phyloP scores from a whole-genome alignment of 192 early-diverging fungal genomes.

The Dissophora globulifera region DNA sequence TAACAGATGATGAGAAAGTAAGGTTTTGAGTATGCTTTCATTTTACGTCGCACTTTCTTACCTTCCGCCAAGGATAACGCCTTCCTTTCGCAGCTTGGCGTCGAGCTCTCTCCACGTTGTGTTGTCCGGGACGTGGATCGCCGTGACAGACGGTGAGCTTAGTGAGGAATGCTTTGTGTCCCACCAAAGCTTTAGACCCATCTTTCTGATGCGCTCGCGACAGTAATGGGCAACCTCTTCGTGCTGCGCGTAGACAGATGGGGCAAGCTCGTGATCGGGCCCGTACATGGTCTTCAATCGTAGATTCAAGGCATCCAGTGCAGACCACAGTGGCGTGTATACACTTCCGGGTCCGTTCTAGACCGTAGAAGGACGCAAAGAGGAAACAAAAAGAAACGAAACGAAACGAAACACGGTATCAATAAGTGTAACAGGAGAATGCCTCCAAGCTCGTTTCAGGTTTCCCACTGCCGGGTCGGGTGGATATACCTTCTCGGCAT shows the following conservation, averaged over 20 bases:
- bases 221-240: conserved; percentile 36
- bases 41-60: neutral
- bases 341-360: too few relatives aligned
- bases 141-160: conserved; percentile 38
- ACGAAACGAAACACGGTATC: too few relatives aligned
- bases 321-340: conserved; percentile 50
- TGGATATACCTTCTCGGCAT: conserved; percentile 20
- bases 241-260: conserved; percentile 24
- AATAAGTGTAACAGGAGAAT: too few relatives aligned
- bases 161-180: conserved; percentile 11
- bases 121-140: conserved; percentile 34
- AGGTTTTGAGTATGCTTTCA: too few relatives aligned
- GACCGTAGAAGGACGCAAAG: too few relatives aligned
- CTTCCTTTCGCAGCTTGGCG: conserved; percentile 40
- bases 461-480: too few relatives aligned
- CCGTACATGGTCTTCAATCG: conserved; percentile 34
- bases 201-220: conserved; percentile 28
- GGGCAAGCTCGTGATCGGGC: conserved; percentile 1
- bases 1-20: too few relatives aligned
- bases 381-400: too few relatives aligned
- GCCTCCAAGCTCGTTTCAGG: too few relatives aligned
- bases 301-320: conserved; percentile 34
- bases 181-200: conserved; percentile 47
- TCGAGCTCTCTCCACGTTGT: conserved; percentile 47
- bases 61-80: conserved; percentile 51